Percentiles rank a stretch among this genome's conserved stretches.
phyloP scores from a whole-genome alignment of 768 basidiomycete genomes.

The Russula foetens region DNA sequence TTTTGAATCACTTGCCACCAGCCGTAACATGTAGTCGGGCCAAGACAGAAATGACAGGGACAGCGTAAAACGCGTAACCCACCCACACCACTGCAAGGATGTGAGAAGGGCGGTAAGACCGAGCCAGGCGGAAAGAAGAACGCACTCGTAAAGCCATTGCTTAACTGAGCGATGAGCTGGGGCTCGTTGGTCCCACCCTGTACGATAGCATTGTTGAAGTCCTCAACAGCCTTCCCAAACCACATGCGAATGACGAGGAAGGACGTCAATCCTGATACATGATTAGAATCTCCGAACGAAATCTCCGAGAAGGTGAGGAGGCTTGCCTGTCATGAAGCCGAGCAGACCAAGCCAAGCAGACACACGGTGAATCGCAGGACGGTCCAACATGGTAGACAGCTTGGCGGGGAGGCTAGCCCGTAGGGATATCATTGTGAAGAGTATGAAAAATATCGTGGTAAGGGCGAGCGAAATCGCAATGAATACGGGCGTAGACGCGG shows the following conservation, averaged over 20 bases:
- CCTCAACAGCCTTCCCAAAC: slow-evolving; percentile 71
- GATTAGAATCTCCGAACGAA: background rate
- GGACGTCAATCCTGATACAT: slow-evolving; percentile 47
- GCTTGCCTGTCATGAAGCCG: slow-evolving; percentile 64
- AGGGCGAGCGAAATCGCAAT: slow-evolving; percentile 53
- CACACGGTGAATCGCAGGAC: slow-evolving; percentile 45
- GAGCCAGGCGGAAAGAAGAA: slow-evolving; percentile 15
- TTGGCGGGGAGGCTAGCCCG: slow-evolving; percentile 54
- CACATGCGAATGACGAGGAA: slow-evolving; percentile 72
- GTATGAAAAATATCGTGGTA: slow-evolving; percentile 53
- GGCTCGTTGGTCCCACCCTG: slow-evolving; percentile 47
- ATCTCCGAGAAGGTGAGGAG: background rate
- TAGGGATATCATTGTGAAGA: slow-evolving; percentile 58
- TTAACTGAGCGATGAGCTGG: slow-evolving; percentile 49
- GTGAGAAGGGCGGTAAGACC: slow-evolving; percentile 2
- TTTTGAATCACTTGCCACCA: slow-evolving; percentile 29
- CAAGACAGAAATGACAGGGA: slow-evolving; percentile 61
- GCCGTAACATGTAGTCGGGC: slow-evolving; percentile 58
- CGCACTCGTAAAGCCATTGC: slow-evolving; percentile 72
- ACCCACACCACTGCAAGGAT: slow-evolving; percentile 61
- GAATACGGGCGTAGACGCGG: slow-evolving; percentile 52
- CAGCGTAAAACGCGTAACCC: slow-evolving; percentile 63
- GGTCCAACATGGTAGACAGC: slow-evolving; percentile 42
- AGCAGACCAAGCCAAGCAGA: slow-evolving; percentile 72
- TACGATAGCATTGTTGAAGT: slow-evolving; percentile 61